Evolutionary conservation across 1,284 basidiomycete genomes (phyloP), one percentile per base, ranked within the genome.

Genomic region (Ceratobasidium sp.): DNA sequence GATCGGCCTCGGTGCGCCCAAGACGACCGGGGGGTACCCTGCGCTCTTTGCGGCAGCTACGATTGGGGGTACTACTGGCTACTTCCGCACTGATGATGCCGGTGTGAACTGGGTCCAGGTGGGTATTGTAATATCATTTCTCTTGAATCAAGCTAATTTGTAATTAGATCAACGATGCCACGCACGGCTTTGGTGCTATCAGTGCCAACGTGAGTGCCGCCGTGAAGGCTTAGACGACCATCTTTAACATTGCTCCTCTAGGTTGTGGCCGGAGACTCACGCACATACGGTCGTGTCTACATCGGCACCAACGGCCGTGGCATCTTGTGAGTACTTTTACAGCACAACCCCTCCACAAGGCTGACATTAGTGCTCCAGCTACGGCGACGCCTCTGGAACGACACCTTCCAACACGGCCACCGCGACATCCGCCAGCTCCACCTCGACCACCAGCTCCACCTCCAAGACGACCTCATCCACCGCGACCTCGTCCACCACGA

Each of bases 281-380:
- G 78, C 62, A 51, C 73, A 16, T 74, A 41, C 27, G 59, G 22
- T 27, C 49, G 88, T 27, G 88, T 89, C 0, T 90, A 89, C 78
- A 84, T 90, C 59, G 89, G 88, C 2, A 89, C 88, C 0, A 89
- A 89, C 77, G 88, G 88, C 39, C 86, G 88, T 58, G 88, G 89
- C 31, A 89, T 89, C 71, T 90, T 88, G 68, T 71, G 13, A 71
- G 68, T 48, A 4, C 0, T 13, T n/a, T 24, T 14, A 2, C 41
- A 14, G 2, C 1, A 14, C 29, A 3, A 27, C n/a, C 24, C 5
- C 24, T n/a, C 16, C 7, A 31, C 27, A 24, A n/a, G 9, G 9
- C 14, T n/a, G 11, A 43, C 3, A 34, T 29, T 1, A 4, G 4
- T 19, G 29, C 11, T n/a, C n/a, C 46, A 71, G 68, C 81, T 89